These are phyloP conservation scores for Pholiota microspora DNA, from an alignment of 768 basidiomycete genomes.

Conservation along the genomic window DNA sequence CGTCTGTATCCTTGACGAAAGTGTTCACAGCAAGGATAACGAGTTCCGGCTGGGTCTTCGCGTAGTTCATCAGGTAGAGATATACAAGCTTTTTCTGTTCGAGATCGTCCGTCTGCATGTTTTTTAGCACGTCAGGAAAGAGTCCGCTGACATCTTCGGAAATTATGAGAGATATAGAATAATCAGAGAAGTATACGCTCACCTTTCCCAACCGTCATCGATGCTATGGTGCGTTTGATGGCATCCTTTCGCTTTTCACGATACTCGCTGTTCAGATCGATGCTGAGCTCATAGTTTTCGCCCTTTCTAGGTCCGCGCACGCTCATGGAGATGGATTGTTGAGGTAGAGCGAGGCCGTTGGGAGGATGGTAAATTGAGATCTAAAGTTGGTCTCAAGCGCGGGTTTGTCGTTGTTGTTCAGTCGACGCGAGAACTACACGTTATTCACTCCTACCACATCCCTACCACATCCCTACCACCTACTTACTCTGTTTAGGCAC, in stretches of 20 bases:
- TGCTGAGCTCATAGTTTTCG: slow-evolving; percentile 96
- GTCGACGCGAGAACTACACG: background rate
- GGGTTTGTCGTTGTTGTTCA: slow-evolving; percentile 3
- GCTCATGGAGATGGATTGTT: slow-evolving; percentile 35
- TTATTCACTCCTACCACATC: no score
- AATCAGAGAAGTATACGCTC: slow-evolving; percentile 16
- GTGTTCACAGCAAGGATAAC: slow-evolving; percentile 99
- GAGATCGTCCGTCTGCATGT: slow-evolving; percentile 99
- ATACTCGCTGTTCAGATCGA: slow-evolving; percentile 97
- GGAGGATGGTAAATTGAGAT: background rate
- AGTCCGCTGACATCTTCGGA: slow-evolving; percentile 81
- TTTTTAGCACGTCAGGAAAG: slow-evolving; percentile 98
- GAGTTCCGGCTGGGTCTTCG: slow-evolving; percentile 97
- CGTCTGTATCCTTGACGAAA: slow-evolving; percentile 96
- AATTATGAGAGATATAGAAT: background rate
- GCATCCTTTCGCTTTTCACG: slow-evolving; percentile 96
- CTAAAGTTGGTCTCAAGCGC: background rate
- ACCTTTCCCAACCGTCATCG: slow-evolving; percentile 99
- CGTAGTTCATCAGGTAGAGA: slow-evolving; percentile 98
- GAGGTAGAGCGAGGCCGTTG: background rate
- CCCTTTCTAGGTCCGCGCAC: slow-evolving; percentile 70
- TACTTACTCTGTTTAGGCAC: no score
- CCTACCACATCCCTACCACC: no score
- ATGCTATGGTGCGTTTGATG: slow-evolving; percentile 95
- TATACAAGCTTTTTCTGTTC: slow-evolving; percentile 99